These are phyloP conservation scores for Triticum urartu DNA, from an alignment of 176 grass and related monocot genomes.

Conservation along the genomic window DNA sequence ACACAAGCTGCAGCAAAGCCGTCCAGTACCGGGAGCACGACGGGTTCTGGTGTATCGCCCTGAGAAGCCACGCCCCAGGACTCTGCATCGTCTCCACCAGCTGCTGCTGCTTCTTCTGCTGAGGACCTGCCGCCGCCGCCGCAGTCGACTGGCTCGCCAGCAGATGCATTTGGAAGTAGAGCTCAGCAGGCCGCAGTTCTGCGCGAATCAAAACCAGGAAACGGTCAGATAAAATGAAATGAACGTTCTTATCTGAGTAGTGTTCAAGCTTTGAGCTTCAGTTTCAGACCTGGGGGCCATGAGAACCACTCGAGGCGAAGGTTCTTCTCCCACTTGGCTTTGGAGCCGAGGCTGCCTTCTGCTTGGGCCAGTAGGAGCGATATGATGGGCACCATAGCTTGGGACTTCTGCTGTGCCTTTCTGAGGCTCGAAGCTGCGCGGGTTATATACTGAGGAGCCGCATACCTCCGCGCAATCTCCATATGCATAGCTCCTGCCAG, in stretches of 20 bases:
- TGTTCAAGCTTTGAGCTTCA: slow-evolving; percentile 1
- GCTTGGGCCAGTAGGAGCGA: slow-evolving; percentile 87
- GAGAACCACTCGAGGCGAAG: slow-evolving; percentile 84
- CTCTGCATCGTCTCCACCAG: slow-evolving; percentile 44
- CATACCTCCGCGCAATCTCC: slow-evolving; percentile 63
- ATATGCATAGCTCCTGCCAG: slow-evolving; percentile 69
- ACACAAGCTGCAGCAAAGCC: slow-evolving; percentile 40
- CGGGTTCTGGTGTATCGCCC: slow-evolving; percentile 82
- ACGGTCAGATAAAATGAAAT: neutral
- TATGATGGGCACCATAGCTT: slow-evolving; percentile 49
- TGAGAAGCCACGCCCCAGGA: slow-evolving; percentile 67
- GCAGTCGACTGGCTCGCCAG: slow-evolving; percentile 50
- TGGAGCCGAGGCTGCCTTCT: slow-evolving; percentile 87
- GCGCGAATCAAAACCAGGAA: slow-evolving; percentile 1
- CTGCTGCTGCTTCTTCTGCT: slow-evolving; percentile 39
- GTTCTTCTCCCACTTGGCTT: slow-evolving; percentile 89
- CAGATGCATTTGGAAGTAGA: slow-evolving; percentile 96
- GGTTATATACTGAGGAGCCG: slow-evolving; percentile 69
- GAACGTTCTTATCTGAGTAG: neutral
- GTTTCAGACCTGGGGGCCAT: slow-evolving; percentile 72
- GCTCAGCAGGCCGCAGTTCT: slow-evolving; percentile 78
- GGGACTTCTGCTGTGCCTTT: slow-evolving; percentile 73
- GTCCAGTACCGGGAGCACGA: slow-evolving; percentile 85
- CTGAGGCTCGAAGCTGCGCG: slow-evolving; percentile 62
- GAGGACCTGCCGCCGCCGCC: slow-evolving; percentile 7